Conservation (phyloP, 495 filamentous ascomycete species). For the Penicillium angulare region DNA sequence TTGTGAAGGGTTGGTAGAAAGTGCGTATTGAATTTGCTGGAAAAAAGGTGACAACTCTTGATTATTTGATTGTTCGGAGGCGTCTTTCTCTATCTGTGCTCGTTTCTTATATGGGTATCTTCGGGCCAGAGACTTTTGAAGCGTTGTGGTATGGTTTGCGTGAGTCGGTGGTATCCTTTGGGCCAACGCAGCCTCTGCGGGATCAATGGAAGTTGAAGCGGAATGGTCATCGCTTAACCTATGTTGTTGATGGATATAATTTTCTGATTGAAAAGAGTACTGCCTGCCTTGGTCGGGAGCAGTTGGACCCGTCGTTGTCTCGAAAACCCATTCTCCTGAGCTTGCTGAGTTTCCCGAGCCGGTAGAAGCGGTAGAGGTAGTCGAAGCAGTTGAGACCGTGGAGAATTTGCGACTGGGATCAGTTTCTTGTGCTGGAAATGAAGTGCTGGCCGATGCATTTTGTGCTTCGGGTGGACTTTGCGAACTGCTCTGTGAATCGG, state of each 20-base stretch:
- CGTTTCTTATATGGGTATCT: neutral
- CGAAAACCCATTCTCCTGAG: neutral
- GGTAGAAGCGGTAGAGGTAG: neutral
- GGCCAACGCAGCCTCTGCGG: neutral
- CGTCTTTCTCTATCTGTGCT: neutral
- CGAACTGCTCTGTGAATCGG: neutral
- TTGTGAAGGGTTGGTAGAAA: conserved; percentile 1
- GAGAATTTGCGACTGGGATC: neutral
- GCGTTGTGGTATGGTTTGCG: neutral
- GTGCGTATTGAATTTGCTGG: conserved; percentile 1
- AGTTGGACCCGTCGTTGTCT: neutral
- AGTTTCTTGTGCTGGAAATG: neutral
- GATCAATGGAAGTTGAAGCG: neutral
- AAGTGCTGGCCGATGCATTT: neutral
- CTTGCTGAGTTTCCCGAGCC: neutral
- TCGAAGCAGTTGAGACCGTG: neutral
- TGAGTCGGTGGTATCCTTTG: neutral
- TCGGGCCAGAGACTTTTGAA: neutral
- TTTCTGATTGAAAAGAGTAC: neutral
- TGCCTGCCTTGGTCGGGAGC: neutral
- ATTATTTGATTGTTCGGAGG: neutral
- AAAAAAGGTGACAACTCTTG: neutral
- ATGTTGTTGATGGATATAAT: neutral
- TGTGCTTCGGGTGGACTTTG: neutral
- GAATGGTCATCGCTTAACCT: neutral